phyloP scores from a whole-genome alignment of 805 yeast species.

The Cyberlindnera mrakii region DNA sequence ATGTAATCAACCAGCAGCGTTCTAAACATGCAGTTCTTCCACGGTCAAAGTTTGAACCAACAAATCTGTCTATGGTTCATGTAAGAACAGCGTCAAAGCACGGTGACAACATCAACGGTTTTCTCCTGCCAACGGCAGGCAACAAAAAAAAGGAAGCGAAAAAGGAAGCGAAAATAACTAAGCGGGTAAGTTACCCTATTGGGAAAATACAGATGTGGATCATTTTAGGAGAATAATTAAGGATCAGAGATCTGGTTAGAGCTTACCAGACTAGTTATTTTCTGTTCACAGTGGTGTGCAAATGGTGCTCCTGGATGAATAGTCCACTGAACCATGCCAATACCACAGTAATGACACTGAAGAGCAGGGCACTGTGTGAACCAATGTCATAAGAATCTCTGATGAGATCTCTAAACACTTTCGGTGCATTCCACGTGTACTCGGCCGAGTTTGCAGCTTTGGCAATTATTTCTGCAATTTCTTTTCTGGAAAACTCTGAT shows the following conservation, averaged over 20 bases:
- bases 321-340: constrained; percentile 37
- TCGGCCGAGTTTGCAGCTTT: constrained; percentile 47
- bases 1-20: too few species aligned
- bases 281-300: constrained; percentile 42
- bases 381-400: constrained; percentile 43
- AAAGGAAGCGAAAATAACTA: too few species aligned
- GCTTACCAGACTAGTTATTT: constrained; percentile 4
- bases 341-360: constrained; percentile 35
- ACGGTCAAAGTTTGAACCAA: too few species aligned
- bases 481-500: constrained; percentile 13
- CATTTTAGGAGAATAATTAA: too few species aligned
- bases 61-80: too few species aligned
- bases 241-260: too few species aligned
- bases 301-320: constrained; percentile 49
- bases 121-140: not conserved
- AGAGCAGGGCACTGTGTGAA: constrained; percentile 42
- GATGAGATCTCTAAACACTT: constrained; percentile 32
- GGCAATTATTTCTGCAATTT: constrained; percentile 25
- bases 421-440: constrained; percentile 43
- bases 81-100: not conserved
- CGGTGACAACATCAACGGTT: not conserved
- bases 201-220: too few species aligned
- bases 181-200: too few species aligned
- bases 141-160: too few species aligned
- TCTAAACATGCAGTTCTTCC: too few species aligned